Conservation (phyloP, 306 rosid genomes). For the Vigna hirtella region DNA sequence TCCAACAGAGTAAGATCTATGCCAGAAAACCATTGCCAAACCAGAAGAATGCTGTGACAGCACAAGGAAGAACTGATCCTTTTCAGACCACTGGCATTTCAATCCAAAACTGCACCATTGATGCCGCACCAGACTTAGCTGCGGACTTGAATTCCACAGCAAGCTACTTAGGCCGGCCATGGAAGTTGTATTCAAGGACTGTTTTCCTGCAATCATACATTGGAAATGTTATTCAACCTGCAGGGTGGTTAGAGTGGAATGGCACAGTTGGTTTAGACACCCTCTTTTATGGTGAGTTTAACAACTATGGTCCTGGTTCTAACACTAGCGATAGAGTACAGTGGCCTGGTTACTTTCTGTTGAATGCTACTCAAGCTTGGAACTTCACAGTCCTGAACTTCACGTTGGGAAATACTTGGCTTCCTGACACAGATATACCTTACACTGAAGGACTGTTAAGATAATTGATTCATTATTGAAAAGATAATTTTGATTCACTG, state of each 20-base stretch:
- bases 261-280: conserved; percentile 75
- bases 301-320: conserved; percentile 77
- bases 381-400: conserved; percentile 73
- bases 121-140: conserved; percentile 64
- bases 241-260: conserved; percentile 82
- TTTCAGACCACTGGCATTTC: conserved; percentile 75
- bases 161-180: conserved; percentile 68
- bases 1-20: conserved; percentile 67
- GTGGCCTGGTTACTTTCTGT: conserved; percentile 69
- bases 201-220: conserved; percentile 79
- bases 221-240: conserved; percentile 59
- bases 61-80: conserved; percentile 77
- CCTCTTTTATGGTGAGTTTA: conserved; percentile 70
- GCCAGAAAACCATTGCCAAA: conserved; percentile 60
- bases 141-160: conserved; percentile 33
- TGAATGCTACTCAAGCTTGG: conserved; percentile 70
- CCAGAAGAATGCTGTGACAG: conserved; percentile 68
- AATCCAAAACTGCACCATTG: conserved; percentile 78
- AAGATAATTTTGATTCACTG: conserved; percentile 29
- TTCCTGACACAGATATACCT: conserved; percentile 76
- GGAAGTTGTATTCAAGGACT: conserved; percentile 78
- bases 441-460: conserved; percentile 57
- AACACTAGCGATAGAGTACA: conserved; percentile 59
- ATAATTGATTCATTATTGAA: neutral
- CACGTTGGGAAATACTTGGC: conserved; percentile 73